Conservation (phyloP, 257 asterid species). For the Fraxinus anomala region DNA sequence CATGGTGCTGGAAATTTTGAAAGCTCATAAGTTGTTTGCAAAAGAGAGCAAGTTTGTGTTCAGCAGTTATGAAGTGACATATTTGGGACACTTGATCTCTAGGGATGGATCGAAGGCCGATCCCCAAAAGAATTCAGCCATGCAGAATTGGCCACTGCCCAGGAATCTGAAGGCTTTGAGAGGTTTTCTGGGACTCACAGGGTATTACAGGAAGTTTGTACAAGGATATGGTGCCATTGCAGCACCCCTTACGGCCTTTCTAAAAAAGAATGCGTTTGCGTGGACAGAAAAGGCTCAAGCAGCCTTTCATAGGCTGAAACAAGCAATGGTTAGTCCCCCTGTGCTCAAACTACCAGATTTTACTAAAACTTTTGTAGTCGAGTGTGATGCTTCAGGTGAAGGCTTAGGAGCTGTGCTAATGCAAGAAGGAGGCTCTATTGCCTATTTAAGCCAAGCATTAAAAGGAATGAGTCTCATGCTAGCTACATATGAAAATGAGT, state of each 20-base stretch:
- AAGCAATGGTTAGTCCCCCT: background rate
- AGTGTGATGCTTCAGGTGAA: background rate
- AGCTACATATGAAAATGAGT: background rate
- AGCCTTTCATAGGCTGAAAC: background rate
- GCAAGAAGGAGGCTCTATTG: background rate
- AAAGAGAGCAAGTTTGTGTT: constrained; percentile 4
- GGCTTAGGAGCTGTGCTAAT: background rate
- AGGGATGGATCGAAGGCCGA: background rate
- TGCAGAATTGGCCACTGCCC: background rate
- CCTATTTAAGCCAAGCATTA: background rate
- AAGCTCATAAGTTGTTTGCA: background rate
- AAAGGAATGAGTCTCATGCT: background rate
- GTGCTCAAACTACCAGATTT: background rate
- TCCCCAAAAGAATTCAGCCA: background rate
- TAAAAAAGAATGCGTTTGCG: background rate
- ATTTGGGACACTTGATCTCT: constrained; percentile 8
- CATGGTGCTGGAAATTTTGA: background rate
- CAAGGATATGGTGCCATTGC: background rate
- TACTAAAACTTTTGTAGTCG: background rate
- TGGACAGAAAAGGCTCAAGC: background rate
- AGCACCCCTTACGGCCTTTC: background rate
- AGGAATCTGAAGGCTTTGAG: background rate
- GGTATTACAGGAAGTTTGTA: background rate
- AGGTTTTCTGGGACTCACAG: background rate
- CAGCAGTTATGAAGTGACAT: background rate